phyloP scores from a whole-genome alignment of 1,284 basidiomycete genomes.

The Cryptococcus sp. region DNA sequence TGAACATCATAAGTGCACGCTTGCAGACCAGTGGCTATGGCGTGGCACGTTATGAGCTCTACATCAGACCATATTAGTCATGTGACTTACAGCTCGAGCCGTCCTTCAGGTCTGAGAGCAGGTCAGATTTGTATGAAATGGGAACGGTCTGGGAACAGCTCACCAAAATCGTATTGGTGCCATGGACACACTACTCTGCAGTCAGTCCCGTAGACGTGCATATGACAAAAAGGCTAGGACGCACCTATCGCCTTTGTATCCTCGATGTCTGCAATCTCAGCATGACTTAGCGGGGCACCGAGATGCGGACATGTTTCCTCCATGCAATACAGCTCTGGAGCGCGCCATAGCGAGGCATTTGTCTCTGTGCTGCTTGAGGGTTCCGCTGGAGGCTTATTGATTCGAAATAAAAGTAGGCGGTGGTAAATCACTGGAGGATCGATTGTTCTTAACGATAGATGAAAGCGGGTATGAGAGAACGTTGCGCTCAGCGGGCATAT shows the following conservation, averaged over 20 bases:
- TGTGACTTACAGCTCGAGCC: slow-evolving; percentile 58
- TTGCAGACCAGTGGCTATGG: slow-evolving; percentile 66
- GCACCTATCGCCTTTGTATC: slow-evolving; percentile 39
- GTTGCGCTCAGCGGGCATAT: slow-evolving; percentile 59
- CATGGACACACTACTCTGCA: slow-evolving; percentile 69
- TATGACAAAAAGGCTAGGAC: slow-evolving; percentile 2
- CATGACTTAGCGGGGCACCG: slow-evolving; percentile 75
- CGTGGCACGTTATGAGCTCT: neutral
- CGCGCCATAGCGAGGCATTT: slow-evolving; percentile 12
- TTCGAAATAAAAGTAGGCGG: slow-evolving; percentile 69
- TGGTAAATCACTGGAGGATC: slow-evolving; percentile 63
- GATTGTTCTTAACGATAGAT: slow-evolving; percentile 66
- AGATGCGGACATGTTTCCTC: slow-evolving; percentile 81
- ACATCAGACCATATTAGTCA: slow-evolving; percentile 57
- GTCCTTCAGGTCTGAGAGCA: slow-evolving; percentile 52
- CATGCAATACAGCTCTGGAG: slow-evolving; percentile 74
- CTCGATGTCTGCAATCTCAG: slow-evolving; percentile 42
- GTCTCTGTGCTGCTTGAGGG: slow-evolving; percentile 27
- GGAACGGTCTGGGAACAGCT: neutral
- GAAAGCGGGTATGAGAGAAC: slow-evolving; percentile 67
- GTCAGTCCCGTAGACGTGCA: neutral
- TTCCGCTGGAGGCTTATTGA: slow-evolving; percentile 54
- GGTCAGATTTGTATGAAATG: neutral
- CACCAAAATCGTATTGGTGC: slow-evolving; percentile 64
- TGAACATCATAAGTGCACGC: slow-evolving; percentile 76